Base-by-base conservation (phyloP, 2,329 filamentous ascomycete species). In the Bipolaris cookei region DNA sequence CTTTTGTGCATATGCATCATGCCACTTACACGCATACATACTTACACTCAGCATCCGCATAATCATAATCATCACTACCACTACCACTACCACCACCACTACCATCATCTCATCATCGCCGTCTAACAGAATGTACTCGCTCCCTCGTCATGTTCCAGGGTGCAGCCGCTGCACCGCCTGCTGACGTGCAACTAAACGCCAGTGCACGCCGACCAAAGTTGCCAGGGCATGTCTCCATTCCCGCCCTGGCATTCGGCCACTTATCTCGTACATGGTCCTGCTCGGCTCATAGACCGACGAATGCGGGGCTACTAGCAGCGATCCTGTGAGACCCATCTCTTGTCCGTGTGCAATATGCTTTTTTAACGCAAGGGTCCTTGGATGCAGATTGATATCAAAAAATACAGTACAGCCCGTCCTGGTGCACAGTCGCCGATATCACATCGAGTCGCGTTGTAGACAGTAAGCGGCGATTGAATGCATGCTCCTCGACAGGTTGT, bases 221-320 rank as follows among this genome's bases (percentile, higher is more conserved):
- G 41, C 25, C 32, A 30, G 34, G 48, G 41, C 49, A 18, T 35
- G 25, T 59, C 23, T 54, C 13, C 25, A 30, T 38, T 25, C 32
- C 21, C 54, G 50, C 46, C n/a, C 16, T 48, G 50, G 39, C 25
- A 14, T 44, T 56, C 54, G 54, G 54, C 54, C 41, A 47, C n/a
- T 53, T 53, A 21, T 37, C 54, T 37, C 13, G 28, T 35, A 53
- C 49, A 28, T 35, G 25, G 20, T 52, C 53, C 32, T 53, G 50
- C 42, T 59, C 64, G 61, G 66, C 62, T 64, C 49, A 65, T 59
- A 47, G 59, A 61, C 50, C 35, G 62, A 60, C 54, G 56, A 56
- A 52, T 57, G 61, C 58, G 57, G 59, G 50, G 51, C 60, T 52
- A 46, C 43, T 41, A 55, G 46, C 51, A 48, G 45, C 54, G 58